Evolutionary conservation across 495 filamentous ascomycete genomes (phyloP).

Genomic region (Venustampulla echinocandica): DNA sequence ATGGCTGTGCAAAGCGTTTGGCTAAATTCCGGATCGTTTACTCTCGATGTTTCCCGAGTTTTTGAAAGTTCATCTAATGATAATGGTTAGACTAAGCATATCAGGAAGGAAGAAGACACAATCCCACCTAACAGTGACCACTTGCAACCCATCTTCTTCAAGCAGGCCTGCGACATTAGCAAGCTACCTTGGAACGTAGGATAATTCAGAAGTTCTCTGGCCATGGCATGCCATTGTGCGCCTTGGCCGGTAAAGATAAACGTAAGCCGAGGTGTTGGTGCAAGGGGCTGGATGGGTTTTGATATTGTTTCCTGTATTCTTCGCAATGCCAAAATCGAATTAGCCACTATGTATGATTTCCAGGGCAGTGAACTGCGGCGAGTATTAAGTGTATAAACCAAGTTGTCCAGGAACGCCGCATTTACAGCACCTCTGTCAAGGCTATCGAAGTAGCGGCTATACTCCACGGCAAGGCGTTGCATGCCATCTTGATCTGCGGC

Average conservation of each 20-base stretch:
- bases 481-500: not conserved
- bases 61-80: constrained; percentile 14
- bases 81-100: not conserved
- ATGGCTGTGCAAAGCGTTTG: constrained; percentile 44
- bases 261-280: not conserved
- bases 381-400: not conserved
- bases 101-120: not conserved
- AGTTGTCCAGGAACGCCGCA: not conserved
- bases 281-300: not conserved
- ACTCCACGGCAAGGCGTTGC: not conserved
- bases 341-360: not conserved
- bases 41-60: not conserved
- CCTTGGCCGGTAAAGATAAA: constrained; percentile 11
- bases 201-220: constrained; percentile 33
- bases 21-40: constrained; percentile 27
- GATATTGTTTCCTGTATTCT: not conserved
- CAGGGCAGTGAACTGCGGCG: not conserved
- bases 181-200: constrained; percentile 29
- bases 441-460: not conserved
- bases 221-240: constrained; percentile 48
- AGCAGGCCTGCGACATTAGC: constrained; percentile 27
- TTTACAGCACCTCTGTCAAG: not conserved
- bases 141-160: constrained; percentile 31
- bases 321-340: not conserved
- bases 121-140: constrained; percentile 31